Evolutionary conservation across 1,139 yeast genomes (phyloP), one percentile per base, ranked within the genome.

Genomic region (Yamadazyma mexicana): DNA sequence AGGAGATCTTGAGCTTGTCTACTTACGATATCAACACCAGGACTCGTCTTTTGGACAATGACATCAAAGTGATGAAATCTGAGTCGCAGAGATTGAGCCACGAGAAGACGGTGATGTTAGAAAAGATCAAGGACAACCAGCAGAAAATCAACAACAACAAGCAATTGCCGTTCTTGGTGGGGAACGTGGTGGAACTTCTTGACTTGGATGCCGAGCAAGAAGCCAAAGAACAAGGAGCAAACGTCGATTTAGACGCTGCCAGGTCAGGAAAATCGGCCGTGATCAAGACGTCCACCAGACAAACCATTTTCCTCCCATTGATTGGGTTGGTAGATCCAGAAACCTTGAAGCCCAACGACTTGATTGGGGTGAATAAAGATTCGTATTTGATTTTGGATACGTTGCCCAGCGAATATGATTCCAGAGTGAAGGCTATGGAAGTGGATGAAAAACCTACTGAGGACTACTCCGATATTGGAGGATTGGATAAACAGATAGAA

Each of bases 361-460:
- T 94, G 54, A 95, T 94, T 47, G 98, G 99, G 52, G 98, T 94
- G 35, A 94, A 94, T 62, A 94, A 94, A 65, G 99, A 94, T 59
- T 87, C 97, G 5, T 94, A 91, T 59, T 75, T 94, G 51, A 86
- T 94, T 42, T 75, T 94, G 56, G 98, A 94, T 63, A 89, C 96
- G 3, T 73, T 94, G 51, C 98, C 98, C 7, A 89, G 96, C 3
- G 98, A 94, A 64, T 94, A 92, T 59, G 99, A 94, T 62, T 86
- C 95, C 37, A 78, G 98, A 53, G 99, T 94, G 38, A 92, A 92
- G 66, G 98, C 98, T 8, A 92, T 92, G 99, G 98, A 92, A 64
- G 98, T 94, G 36, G 98, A 94, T 61, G 98, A 92, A 64, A 89
- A 91, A 59, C 98, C 98, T 40, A 86, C 96, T 1, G 98, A 92